A percentile compares a stretch with the other conserved stretches of the same genome.
Evolutionary conservation across 2,329 filamentous ascomycete genomes (phyloP).

Genomic region (Neodidymelliopsis sp.): DNA sequence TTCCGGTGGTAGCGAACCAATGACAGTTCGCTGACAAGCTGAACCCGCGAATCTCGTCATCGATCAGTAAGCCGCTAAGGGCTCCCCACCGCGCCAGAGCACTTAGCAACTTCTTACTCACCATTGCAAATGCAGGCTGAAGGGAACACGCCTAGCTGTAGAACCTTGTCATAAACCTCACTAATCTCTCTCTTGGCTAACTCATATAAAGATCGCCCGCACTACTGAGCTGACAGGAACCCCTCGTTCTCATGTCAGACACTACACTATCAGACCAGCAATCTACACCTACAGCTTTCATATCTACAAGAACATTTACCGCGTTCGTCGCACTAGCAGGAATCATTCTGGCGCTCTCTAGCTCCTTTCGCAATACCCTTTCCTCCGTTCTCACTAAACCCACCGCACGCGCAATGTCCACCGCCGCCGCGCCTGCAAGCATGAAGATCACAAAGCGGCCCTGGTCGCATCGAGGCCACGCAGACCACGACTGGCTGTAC

Average conservation of each 20-base stretch:
- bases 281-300: slow-evolving; percentile 21
- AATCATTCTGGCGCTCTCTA: slow-evolving; percentile 56
- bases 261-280: slow-evolving; percentile 28
- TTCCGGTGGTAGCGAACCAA: slow-evolving; percentile 24
- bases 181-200: slow-evolving; percentile 26
- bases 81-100: slow-evolving; percentile 14
- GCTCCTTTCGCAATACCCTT: slow-evolving; percentile 48
- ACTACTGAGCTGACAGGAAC: slow-evolving; percentile 12
- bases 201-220: slow-evolving; percentile 37
- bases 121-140: slow-evolving; percentile 43
- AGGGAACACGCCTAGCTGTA: slow-evolving; percentile 22
- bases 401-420: slow-evolving; percentile 50
- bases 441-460: slow-evolving; percentile 76
- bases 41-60: slow-evolving; percentile 37
- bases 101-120: slow-evolving; percentile 42
- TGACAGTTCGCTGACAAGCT: slow-evolving; percentile 26
- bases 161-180: slow-evolving; percentile 35
- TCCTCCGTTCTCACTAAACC: slow-evolving; percentile 44
- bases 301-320: slow-evolving; percentile 39
- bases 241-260: slow-evolving; percentile 41
- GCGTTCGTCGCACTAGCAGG: slow-evolving; percentile 47
- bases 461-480: slow-evolving; percentile 75
- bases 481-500: slow-evolving; percentile 87
- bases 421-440: slow-evolving; percentile 34
- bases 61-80: slow-evolving; percentile 38